Base-by-base conservation (phyloP, 192 early-diverging fungal species). In the Glomus cerebriforme region DNA sequence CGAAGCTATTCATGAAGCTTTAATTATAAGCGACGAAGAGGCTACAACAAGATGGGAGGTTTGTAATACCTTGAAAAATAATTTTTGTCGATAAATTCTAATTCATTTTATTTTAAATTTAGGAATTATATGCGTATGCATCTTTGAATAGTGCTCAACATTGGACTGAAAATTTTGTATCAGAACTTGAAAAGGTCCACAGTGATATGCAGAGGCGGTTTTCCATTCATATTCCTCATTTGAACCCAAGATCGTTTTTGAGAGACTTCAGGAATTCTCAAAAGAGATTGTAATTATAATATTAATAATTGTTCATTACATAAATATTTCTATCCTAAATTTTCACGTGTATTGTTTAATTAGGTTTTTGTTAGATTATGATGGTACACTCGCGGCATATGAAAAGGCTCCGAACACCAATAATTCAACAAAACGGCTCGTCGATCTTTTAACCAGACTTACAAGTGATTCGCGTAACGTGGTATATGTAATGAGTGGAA, bases 1-100 rank as follows among this genome's bases (percentile, higher is more conserved):
- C 8, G 85, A 91, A 72, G 95, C 96, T 8, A 95, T 98, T 82
- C 90, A 96, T 81, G 95, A 96, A 39, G 97, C 94, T 1, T 87
- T 99, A 27, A 85, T 83, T 54, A 96, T 96, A 92, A 76, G 83
- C 58, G 81, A 88, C n/a, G 93, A 95, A 31, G 97, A 98, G 68
- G 92, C 91, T 79, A 54, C 70, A 2, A 81, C 85, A 59, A 87
- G 94, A 73, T 95, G 96, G 92, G 88, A 94, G n/a, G 71, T 79
- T 66, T 4, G 26, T 10, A 4, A 66, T 66, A 31, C 5, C n/a
- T 66, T 34, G 8, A 15, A 34, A 5, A 43, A 12, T 43, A 13
- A 13, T 29, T 26, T 26, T 15, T 26, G 19, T 63, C 15, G 15
- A 63, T 66, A 27, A 31, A 34, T 22, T 66, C 27, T 15, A 29